Evolutionary conservation across 257 asterid genomes (phyloP).

Genomic region (Solanum pimpinellifolium): DNA sequence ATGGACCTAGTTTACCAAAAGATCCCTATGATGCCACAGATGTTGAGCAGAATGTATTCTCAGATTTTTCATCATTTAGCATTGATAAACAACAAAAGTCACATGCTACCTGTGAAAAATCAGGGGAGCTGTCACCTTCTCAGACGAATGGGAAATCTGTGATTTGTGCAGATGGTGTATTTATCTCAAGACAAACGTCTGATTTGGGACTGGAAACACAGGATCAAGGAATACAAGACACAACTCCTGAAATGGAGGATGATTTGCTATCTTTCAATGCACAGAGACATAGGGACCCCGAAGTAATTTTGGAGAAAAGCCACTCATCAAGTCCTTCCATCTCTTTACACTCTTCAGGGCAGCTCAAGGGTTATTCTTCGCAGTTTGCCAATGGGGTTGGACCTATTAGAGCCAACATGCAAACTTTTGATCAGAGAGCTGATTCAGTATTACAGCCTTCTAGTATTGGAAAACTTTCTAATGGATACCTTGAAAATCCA

Average conservation of each 20-base stretch:
- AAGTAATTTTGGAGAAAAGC: constrained; percentile 22
- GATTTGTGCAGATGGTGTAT: constrained; percentile 8
- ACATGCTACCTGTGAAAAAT: constrained; percentile 25
- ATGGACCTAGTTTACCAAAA: constrained; percentile 22
- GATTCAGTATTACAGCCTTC: constrained; percentile 33
- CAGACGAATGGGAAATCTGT: constrained; percentile 16
- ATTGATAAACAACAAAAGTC: constrained; percentile 32
- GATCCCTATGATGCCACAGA: constrained; percentile 18
- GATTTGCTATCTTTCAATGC: constrained; percentile 47
- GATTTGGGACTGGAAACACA: constrained; percentile 17
- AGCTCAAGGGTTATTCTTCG: constrained; percentile 23
- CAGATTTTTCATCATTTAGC: constrained; percentile 40
- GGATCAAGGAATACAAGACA: constrained; percentile 11
- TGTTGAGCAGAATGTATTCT: constrained; percentile 24
- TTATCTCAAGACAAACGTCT: constrained; percentile 11
- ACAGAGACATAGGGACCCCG: constrained; percentile 59
- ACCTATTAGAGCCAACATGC: constrained; percentile 25
- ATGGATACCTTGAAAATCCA: constrained; percentile 32
- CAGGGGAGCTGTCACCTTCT: constrained; percentile 23
- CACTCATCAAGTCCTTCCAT: constrained; percentile 23
- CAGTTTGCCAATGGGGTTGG: constrained; percentile 20
- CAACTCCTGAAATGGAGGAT: constrained; percentile 35
- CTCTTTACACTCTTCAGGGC: constrained; percentile 22
- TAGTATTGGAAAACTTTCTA: constrained; percentile 17
- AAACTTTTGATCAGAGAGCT: constrained; percentile 32